phyloP scores from a whole-genome alignment of 2,329 filamentous ascomycete genomes.

The Paramyrothecium sp. region DNA sequence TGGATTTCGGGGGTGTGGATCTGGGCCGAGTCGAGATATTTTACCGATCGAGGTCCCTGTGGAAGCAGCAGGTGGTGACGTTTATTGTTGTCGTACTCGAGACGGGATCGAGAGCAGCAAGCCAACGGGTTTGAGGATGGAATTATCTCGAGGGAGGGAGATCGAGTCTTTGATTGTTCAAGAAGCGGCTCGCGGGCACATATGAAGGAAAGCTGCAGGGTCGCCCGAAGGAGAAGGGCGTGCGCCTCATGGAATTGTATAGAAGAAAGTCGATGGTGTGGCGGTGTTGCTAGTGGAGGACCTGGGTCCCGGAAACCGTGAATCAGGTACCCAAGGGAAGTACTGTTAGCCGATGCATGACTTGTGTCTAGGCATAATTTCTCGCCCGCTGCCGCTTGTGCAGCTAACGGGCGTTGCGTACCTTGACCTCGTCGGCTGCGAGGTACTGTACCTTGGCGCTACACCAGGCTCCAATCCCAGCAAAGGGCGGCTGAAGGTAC shows the following conservation, averaged over 20 bases:
- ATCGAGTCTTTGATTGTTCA: neutral
- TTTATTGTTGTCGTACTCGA: too few species aligned
- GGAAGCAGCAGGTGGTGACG: too few species aligned
- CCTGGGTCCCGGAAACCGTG: slow-evolving; percentile 6
- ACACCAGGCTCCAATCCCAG: too few species aligned
- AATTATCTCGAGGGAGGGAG: neutral
- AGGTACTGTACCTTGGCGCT: too few species aligned
- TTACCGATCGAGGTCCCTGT: too few species aligned
- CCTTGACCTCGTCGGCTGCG: too few species aligned
- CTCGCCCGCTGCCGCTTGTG: too few species aligned
- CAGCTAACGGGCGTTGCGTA: too few species aligned
- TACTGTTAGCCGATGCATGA: neutral
- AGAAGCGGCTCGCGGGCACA: slow-evolving; percentile 17
- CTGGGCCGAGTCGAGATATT: neutral
- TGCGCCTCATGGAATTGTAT: slow-evolving; percentile 42
- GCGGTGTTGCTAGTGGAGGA: slow-evolving; percentile 33
- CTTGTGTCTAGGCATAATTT: neutral
- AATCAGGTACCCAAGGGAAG: too few species aligned
- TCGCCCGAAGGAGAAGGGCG: slow-evolving; percentile 18
- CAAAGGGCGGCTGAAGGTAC: neutral
- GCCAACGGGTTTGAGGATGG: too few species aligned
- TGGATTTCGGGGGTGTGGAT: neutral
- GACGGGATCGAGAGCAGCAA: too few species aligned
- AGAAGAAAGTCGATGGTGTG: slow-evolving; percentile 40
- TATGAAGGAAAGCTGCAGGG: slow-evolving; percentile 27